phyloP scores from a whole-genome alignment of 257 asterid species.

The Penstemon newberryi region DNA sequence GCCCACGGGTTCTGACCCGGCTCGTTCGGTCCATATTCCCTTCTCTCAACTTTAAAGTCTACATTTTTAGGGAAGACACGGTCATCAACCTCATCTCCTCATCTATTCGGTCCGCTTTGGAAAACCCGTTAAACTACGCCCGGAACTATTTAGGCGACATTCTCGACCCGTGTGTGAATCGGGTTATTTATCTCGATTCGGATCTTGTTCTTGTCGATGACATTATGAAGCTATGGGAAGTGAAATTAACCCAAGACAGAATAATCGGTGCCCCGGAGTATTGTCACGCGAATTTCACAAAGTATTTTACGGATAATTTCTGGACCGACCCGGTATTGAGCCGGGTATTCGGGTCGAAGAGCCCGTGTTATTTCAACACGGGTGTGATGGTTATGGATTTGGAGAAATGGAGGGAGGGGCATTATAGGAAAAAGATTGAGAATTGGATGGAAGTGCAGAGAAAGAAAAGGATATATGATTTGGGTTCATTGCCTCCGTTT shows the following conservation, averaged over 20 bases:
- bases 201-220: slow-evolving; percentile 41
- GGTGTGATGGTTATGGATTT: slow-evolving; percentile 49
- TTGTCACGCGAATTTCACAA: slow-evolving; percentile 41
- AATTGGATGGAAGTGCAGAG: slow-evolving; percentile 44
- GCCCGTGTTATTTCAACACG: slow-evolving; percentile 44
- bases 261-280: slow-evolving; percentile 45
- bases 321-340: slow-evolving; percentile 42
- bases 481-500: slow-evolving; percentile 46
- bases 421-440: slow-evolving; percentile 32
- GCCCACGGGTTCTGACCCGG: slow-evolving; percentile 38
- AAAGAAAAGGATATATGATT: slow-evolving; percentile 35
- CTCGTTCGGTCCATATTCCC: slow-evolving; percentile 40
- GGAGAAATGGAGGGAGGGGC: slow-evolving; percentile 38
- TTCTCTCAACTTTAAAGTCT: slow-evolving; percentile 38
- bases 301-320: slow-evolving; percentile 35
- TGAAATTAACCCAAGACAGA: not conserved
- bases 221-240: slow-evolving; percentile 35
- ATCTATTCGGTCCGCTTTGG: slow-evolving; percentile 35
- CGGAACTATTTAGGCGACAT: slow-evolving; percentile 40
- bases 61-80: slow-evolving; percentile 39
- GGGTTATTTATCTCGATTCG: slow-evolving; percentile 44
- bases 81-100: slow-evolving; percentile 39
- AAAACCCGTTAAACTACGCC: slow-evolving; percentile 45
- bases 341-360: slow-evolving; percentile 31
- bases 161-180: slow-evolving; percentile 39